A percentile compares a stretch with the other conserved stretches of the same genome.
Evolutionary conservation across 768 basidiomycete genomes (phyloP).

Genomic region (Amanita phalloides): DNA sequence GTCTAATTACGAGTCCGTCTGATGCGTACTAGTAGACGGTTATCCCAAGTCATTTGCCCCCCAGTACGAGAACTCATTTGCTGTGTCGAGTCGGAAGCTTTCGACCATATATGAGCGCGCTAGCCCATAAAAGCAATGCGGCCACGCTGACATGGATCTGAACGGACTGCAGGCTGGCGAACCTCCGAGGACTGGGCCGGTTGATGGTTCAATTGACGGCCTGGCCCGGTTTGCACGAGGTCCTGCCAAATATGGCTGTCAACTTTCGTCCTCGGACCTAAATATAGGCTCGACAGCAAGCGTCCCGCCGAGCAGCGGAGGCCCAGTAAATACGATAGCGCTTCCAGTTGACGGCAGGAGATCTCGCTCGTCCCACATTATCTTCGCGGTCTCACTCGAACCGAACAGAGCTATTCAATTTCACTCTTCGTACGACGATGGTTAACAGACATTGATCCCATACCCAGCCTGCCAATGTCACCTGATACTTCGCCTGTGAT

Average conservation of each 20-base stretch:
- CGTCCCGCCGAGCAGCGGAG: neutral
- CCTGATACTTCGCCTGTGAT: neutral
- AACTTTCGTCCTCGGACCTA: constrained; percentile 7
- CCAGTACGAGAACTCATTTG: neutral
- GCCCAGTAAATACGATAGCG: neutral
- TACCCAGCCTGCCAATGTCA: neutral
- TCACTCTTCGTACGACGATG: neutral
- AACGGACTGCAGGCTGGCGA: too few species aligned
- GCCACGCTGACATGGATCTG: neutral
- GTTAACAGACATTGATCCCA: neutral
- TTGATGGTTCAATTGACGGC: neutral
- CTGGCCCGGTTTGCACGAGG: neutral
- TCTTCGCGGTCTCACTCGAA: neutral
- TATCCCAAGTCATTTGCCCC: neutral
- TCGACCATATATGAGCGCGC: neutral
- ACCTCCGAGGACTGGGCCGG: too few species aligned
- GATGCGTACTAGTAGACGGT: neutral
- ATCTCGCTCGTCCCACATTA: neutral
- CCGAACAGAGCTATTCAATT: neutral
- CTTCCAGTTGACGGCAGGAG: neutral
- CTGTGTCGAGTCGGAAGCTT: neutral
- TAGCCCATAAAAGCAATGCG: neutral
- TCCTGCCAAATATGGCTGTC: neutral
- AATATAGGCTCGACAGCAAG: constrained; percentile 9
- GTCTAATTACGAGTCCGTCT: constrained; percentile 3